Conservation (phyloP, 2,329 filamentous ascomycete genomes). For the Amesomyces nigricolor region DNA sequence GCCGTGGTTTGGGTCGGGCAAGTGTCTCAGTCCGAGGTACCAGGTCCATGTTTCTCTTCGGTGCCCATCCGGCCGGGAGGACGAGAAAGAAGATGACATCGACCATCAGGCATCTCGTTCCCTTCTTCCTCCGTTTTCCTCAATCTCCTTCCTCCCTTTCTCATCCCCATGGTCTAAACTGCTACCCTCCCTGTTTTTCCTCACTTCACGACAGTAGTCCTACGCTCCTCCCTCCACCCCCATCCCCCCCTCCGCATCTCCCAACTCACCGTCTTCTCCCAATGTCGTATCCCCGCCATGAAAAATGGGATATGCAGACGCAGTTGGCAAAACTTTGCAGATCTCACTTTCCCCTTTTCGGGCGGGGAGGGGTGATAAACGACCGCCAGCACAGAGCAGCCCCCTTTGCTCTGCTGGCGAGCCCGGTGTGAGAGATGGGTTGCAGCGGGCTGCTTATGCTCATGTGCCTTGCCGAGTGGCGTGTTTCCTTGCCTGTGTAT, state of each 20-base stretch:
- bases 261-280: background rate
- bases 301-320: conserved; percentile 5
- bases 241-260: background rate
- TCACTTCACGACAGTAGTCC: too few species aligned
- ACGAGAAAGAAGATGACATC: too few species aligned
- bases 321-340: conserved; percentile 15
- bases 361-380: background rate
- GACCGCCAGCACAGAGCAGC: background rate
- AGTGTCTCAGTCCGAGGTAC: background rate
- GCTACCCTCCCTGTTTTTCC: too few species aligned
- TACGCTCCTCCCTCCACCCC: too few species aligned
- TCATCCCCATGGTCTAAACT: too few species aligned
- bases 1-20: background rate
- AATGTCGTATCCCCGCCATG: background rate
- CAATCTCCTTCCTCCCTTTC: too few species aligned
- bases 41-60: too few species aligned
- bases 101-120: background rate
- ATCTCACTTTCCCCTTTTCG: conserved; percentile 15
- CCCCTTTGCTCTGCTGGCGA: background rate
- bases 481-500: background rate
- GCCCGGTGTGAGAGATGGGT: background rate
- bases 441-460: conserved; percentile 1
- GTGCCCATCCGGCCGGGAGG: too few species aligned
- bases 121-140: background rate
- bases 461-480: background rate